Percentiles rank a stretch among this genome's conserved stretches.
Evolutionary conservation across 73 alveolate genomes (phyloP).

Genomic region (Blepharisma japonicum): DNA sequence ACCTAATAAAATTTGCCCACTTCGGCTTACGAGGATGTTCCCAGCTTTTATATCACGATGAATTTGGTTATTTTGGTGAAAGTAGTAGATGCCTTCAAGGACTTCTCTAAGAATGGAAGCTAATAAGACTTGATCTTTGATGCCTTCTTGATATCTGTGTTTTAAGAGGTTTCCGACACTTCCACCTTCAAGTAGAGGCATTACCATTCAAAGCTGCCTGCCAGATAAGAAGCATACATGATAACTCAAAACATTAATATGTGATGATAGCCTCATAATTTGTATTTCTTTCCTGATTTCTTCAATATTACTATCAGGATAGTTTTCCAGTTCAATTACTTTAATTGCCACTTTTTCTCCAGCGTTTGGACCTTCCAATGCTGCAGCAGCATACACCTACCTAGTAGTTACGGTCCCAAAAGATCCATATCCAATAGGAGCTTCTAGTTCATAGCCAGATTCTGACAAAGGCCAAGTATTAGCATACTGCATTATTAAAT

Average conservation of each 20-base stretch:
- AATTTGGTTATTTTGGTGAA: conserved; percentile 67
- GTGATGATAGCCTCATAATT: conserved; percentile 47
- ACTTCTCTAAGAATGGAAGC: conserved; percentile 69
- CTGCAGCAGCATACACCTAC: conserved; percentile 46
- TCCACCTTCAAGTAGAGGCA: conserved; percentile 59
- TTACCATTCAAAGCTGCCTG: conserved; percentile 57
- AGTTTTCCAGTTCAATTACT: conserved; percentile 55
- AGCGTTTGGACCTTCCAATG: conserved; percentile 26
- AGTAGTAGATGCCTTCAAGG: conserved; percentile 58
- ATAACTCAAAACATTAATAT: conserved; percentile 41
- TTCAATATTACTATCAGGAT: conserved; percentile 49
- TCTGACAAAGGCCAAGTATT: conserved; percentile 42
- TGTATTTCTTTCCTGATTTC: conserved; percentile 55
- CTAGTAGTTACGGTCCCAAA: conserved; percentile 32
- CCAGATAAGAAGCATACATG: conserved; percentile 45
- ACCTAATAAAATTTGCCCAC: conserved; percentile 57
- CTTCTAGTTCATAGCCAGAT: conserved; percentile 34
- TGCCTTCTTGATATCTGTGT: conserved; percentile 37
- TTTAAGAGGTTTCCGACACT: conserved; percentile 46
- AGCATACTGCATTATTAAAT: too few relatives aligned
- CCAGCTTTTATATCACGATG: conserved; percentile 80
- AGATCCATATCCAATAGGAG: conserved; percentile 48
- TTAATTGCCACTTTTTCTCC: conserved; percentile 53
- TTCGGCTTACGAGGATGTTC: conserved; percentile 58
- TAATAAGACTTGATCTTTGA: conserved; percentile 59